These are phyloP conservation scores for Blastocystis sp. DNA, from an alignment of 352 stramenopile genomes.

Conservation along the genomic window DNA sequence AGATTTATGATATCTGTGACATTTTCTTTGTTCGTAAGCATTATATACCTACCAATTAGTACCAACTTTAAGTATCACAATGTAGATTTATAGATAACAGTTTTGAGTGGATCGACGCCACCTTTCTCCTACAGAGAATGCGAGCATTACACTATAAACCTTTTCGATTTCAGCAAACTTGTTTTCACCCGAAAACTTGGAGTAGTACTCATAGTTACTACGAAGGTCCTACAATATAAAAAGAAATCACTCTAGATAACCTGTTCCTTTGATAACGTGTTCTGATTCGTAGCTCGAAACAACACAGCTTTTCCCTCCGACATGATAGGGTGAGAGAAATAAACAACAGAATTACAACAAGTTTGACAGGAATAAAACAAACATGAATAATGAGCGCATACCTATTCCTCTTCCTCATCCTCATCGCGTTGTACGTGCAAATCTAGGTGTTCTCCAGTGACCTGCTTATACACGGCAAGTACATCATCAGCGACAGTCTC, in stretches of 20 bases:
- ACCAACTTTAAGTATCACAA: background rate
- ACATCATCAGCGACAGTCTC: constrained; percentile 92
- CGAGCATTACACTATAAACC: background rate
- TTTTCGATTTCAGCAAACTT: constrained; percentile 12
- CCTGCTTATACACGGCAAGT: constrained; percentile 90
- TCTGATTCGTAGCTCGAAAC: background rate
- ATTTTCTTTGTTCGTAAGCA: constrained; percentile 25
- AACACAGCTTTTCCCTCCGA: background rate
- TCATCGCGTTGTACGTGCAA: constrained; percentile 72
- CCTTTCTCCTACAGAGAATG: constrained; percentile 5
- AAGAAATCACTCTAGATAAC: background rate
- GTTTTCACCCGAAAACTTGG: background rate
- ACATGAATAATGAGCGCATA: background rate
- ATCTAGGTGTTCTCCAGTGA: constrained; percentile 92
- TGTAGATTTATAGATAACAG: constrained; percentile 26
- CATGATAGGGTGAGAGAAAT: background rate
- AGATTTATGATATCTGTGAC: constrained; percentile 9
- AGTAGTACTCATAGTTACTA: constrained; percentile 47
- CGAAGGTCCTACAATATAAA: background rate
- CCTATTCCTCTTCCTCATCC: constrained; percentile 24
- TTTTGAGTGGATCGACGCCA: background rate
- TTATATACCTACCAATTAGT: constrained; percentile 21
- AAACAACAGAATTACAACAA: background rate
- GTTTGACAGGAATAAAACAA: background rate
- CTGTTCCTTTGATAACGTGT: constrained; percentile 8